Percentiles rank a stretch among this genome's conserved stretches.
Conservation (phyloP, 768 basidiomycete genomes). For the Hericium rajendrae region DNA sequence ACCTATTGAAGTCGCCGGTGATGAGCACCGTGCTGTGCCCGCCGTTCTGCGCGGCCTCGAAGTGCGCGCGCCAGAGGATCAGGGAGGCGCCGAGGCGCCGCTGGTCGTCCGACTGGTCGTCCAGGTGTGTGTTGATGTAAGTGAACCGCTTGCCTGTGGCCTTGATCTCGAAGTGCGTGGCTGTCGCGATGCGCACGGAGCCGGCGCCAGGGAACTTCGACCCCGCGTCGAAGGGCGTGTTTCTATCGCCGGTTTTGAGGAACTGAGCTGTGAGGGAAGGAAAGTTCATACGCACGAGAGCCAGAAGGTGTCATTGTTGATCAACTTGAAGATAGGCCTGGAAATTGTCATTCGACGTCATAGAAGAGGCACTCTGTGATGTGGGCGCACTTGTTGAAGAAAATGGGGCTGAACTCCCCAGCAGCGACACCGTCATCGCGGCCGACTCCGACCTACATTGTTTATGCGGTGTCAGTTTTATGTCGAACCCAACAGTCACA, state of each 20-base stretch:
- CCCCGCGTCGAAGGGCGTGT: slow-evolving; percentile 35
- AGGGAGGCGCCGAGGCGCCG: slow-evolving; percentile 43
- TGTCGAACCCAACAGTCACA: too few species aligned
- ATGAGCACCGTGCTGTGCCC: slow-evolving; percentile 32
- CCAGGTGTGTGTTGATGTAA: slow-evolving; percentile 44
- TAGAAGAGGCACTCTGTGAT: not conserved
- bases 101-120: slow-evolving; percentile 43
- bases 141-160: slow-evolving; percentile 22
- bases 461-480: not conserved
- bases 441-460: slow-evolving; percentile 45
- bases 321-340: slow-evolving; percentile 27
- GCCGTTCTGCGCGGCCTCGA: slow-evolving; percentile 30
- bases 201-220: slow-evolving; percentile 44
- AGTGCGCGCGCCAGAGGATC: slow-evolving; percentile 38
- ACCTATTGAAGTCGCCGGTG: slow-evolving; percentile 43
- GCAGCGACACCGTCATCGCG: slow-evolving; percentile 45
- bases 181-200: slow-evolving; percentile 39
- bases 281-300: slow-evolving; percentile 32
- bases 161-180: slow-evolving; percentile 27
- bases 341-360: not conserved
- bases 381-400: slow-evolving; percentile 36
- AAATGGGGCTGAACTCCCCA: slow-evolving; percentile 57
- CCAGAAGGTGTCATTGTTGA: slow-evolving; percentile 44
- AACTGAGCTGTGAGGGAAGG: not conserved
- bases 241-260: slow-evolving; percentile 16